Evolutionary conservation across 768 basidiomycete species (phyloP).

Genomic region (Leucogyrophana mollusca): DNA sequence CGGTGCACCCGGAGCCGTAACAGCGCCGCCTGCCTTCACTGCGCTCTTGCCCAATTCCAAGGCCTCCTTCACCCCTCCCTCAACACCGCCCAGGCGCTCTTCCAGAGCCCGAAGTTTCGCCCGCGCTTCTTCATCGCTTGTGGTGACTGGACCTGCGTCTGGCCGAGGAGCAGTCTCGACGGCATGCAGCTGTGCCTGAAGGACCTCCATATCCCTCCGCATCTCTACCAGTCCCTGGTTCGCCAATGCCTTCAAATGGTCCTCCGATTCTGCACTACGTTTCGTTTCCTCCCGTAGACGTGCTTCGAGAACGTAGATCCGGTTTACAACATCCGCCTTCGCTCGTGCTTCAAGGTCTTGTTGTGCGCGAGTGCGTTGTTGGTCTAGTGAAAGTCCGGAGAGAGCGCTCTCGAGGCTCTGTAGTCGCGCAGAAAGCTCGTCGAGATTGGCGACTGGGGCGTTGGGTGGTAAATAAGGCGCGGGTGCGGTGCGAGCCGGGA

Average conservation of each 20-base stretch:
- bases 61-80: slow-evolving; percentile 68
- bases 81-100: slow-evolving; percentile 58
- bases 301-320: slow-evolving; percentile 57
- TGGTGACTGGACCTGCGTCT: slow-evolving; percentile 12
- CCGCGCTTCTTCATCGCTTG: slow-evolving; percentile 57
- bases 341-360: slow-evolving; percentile 52
- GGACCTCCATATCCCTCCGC: slow-evolving; percentile 53
- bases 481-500: slow-evolving; percentile 32
- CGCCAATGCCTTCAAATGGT: slow-evolving; percentile 42
- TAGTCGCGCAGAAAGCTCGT: slow-evolving; percentile 63
- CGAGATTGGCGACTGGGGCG: slow-evolving; percentile 60
- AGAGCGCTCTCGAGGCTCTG: slow-evolving; percentile 62
- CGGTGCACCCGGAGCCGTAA: slow-evolving; percentile 38
- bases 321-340: slow-evolving; percentile 51
- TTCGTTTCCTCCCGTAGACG: slow-evolving; percentile 46
- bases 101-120: slow-evolving; percentile 56
- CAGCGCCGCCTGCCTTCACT: slow-evolving; percentile 32
- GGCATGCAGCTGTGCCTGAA: slow-evolving; percentile 43
- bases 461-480: slow-evolving; percentile 53
- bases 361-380: slow-evolving; percentile 47
- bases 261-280: slow-evolving; percentile 52
- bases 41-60: slow-evolving; percentile 61
- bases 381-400: slow-evolving; percentile 56
- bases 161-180: slow-evolving; percentile 21
- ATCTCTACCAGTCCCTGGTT: slow-evolving; percentile 47